Base-by-base conservation (phyloP, 768 basidiomycete species). In the Kwoniella dendrophila region DNA sequence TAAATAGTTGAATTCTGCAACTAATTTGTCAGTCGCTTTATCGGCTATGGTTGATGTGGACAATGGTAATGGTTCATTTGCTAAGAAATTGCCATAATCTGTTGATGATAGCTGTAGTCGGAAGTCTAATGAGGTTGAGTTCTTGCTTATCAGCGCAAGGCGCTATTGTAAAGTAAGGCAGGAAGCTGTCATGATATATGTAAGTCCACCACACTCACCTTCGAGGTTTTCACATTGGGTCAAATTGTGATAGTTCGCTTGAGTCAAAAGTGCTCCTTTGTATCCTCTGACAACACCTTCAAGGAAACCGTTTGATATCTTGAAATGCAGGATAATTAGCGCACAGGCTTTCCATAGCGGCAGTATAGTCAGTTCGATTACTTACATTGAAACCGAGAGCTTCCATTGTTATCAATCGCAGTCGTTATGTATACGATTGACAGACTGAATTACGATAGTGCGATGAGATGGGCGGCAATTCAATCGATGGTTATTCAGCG, bases 211-310 rank as follows among this genome's bases (percentile, higher is more conserved):
- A n/a, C n/a, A 67, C 83, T 56, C 69, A 92, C 95, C 95, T 83
- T 98, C 96, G 30, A 98, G 84, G 27, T 86, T 91, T 81, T 99
- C 96, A 85, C 96, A 98, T 81, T 99, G 96, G 3, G 90, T 89
- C 78, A 99, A 81, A 81, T 92, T 97, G 74, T 87, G 83, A 80
- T 98, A 99, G 77, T 95, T 91, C 71, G 82, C 85, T 78, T 92
- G 90, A 50, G 87, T 88, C 45, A 99, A 84, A 62, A 97, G 87
- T 27, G 92, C 94, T 45, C 89, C 86, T 80, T 92, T 95, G 86
- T 93, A 97, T 8, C 96, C 96, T 67, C 95, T 82, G 30, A 82
- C 77, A 27, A 82, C 75, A 29, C 81, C 82, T 56, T 82, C 82
- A 38, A 82, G 79, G 75, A 78, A 82, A 0, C 82, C 82, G 14